Percentiles rank a stretch among this genome's conserved stretches.
Evolutionary conservation across 306 rosid genomes (phyloP).

Genomic region (Prunus persica): DNA sequence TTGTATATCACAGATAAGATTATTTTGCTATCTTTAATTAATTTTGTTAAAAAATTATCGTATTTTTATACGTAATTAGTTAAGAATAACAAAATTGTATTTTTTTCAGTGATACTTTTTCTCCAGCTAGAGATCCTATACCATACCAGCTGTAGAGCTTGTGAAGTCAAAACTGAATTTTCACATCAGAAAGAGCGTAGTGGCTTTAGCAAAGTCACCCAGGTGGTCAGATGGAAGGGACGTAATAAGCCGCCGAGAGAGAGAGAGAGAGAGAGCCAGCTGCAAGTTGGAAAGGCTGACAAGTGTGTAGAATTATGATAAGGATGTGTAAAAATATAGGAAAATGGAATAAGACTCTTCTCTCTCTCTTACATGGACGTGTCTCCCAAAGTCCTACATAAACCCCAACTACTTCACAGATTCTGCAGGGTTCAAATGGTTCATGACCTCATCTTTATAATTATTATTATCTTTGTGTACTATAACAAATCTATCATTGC

Average conservation of each 20-base stretch:
- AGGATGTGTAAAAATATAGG: background rate
- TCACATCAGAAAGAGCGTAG: slow-evolving; percentile 5
- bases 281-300: background rate
- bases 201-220: background rate
- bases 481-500: background rate
- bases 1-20: no score
- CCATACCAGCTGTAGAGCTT: background rate
- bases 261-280: background rate
- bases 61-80: rapidly evolving
- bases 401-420: background rate
- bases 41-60: no score
- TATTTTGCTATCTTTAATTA: no score
- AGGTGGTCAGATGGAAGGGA: background rate
- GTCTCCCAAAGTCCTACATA: background rate
- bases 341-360: background rate
- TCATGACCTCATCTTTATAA: background rate
- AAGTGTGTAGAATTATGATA: background rate
- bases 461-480: background rate
- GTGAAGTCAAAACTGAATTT: background rate
- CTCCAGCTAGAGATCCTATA: no score
- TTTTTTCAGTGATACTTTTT: no score
- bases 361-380: background rate
- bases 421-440: background rate
- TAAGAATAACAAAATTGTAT: no score
- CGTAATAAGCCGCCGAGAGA: background rate